These are phyloP conservation scores for Mucor racemosus DNA, from an alignment of 371 early-diverging fungal genomes.

Conservation along the genomic window DNA sequence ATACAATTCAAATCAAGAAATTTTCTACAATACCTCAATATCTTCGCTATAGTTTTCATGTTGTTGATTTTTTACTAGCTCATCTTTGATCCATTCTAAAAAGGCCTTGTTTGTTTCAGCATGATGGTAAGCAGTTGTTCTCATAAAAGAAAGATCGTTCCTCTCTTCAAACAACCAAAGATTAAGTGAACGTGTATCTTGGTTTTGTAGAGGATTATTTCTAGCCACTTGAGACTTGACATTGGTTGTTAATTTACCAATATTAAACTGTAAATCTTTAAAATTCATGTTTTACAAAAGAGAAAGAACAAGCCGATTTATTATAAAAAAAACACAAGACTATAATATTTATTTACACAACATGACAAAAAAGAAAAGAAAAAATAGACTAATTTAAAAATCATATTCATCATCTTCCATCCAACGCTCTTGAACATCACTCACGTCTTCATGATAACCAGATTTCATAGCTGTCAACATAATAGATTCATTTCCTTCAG, in stretches of 20 bases:
- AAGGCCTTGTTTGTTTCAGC: conserved; percentile 38
- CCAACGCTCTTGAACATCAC: conserved; percentile 71
- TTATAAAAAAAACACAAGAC: conserved; percentile 6
- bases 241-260: conserved; percentile 39
- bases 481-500: conserved; percentile 81
- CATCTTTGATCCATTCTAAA: conserved; percentile 36
- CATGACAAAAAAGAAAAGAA: not conserved
- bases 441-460: conserved; percentile 57
- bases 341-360: conserved; percentile 7
- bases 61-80: conserved; percentile 19
- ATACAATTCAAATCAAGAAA: too few relatives aligned
- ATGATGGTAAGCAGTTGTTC: conserved; percentile 39
- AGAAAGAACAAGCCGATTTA: not conserved
- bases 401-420: conserved; percentile 35
- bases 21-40: conserved; percentile 7
- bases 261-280: conserved; percentile 45
- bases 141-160: conserved; percentile 35
- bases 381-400: not conserved
- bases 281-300: conserved; percentile 29
- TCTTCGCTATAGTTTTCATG: conserved; percentile 18
- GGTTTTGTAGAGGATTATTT: conserved; percentile 45
- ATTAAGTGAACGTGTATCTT: conserved; percentile 44
- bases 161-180: conserved; percentile 51
- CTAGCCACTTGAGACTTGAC: conserved; percentile 41
- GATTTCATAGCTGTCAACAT: conserved; percentile 67